Conservation (phyloP, 2,329 filamentous ascomycete species). For the Verticillium isaacii region DNA sequence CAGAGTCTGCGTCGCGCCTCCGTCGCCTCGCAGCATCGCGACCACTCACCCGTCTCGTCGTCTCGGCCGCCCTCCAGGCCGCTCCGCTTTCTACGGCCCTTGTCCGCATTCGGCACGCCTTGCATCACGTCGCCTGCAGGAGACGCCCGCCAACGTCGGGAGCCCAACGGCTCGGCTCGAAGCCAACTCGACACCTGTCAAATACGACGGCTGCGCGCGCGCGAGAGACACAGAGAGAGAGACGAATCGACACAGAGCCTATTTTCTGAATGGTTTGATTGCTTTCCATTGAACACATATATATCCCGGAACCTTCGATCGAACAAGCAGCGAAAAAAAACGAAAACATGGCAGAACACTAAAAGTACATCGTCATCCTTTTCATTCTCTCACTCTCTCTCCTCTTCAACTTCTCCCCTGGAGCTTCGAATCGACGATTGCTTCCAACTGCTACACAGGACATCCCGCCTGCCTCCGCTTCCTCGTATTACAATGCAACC, state of each 20-base stretch:
- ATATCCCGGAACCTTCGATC: not conserved
- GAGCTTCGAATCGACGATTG: no score
- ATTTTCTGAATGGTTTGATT: not conserved
- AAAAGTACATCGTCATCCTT: slow-evolving; percentile 9
- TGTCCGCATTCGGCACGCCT: no score
- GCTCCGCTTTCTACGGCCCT: no score
- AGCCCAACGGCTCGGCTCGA: not conserved
- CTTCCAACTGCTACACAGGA: not conserved
- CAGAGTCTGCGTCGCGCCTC: no score
- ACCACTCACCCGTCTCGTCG: no score
- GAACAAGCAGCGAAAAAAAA: not conserved
- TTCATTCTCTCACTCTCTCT: not conserved
- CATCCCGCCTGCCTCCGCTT: not conserved
- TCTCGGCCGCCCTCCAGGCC: no score
- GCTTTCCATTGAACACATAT: not conserved
- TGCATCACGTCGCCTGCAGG: not conserved
- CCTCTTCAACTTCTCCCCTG: not conserved
- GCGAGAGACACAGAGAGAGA: no score
- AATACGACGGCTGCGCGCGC: not conserved
- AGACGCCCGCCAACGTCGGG: no score
- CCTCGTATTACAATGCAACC: not conserved
- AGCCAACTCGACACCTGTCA: not conserved
- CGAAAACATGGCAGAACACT: not conserved
- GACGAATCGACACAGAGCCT: no score
- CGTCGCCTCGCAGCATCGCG: no score